Percentiles rank a stretch among this genome's conserved stretches.
These are phyloP conservation scores for Aspergillus awamori DNA, from an alignment of 2,329 filamentous ascomycete genomes.

Conservation along the genomic window DNA sequence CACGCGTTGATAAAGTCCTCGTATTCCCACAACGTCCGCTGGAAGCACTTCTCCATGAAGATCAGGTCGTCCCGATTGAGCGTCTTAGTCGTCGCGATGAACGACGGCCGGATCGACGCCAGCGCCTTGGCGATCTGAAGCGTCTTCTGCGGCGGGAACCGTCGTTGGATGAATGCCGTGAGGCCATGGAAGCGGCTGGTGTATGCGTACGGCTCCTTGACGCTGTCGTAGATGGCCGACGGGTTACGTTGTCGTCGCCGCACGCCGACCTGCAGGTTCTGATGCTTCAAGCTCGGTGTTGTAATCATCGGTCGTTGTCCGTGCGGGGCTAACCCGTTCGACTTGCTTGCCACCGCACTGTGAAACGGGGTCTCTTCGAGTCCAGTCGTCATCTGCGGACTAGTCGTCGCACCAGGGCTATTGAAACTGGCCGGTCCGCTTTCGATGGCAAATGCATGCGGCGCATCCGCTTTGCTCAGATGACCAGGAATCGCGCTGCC, in stretches of 20 bases:
- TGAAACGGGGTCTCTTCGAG: constrained; percentile 44
- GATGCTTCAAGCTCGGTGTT: constrained; percentile 48
- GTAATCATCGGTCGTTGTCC: constrained; percentile 44
- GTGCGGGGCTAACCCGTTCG: constrained; percentile 34
- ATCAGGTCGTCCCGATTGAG: constrained; percentile 85
- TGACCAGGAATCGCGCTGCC: constrained; percentile 44
- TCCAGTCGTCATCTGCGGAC: constrained; percentile 51
- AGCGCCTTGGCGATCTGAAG: constrained; percentile 84
- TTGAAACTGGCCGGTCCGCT: constrained; percentile 59
- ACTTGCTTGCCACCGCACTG: constrained; percentile 29
- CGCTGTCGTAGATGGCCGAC: constrained; percentile 82
- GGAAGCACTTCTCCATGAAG: constrained; percentile 97
- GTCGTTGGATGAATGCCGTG: constrained; percentile 75
- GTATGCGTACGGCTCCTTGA: constrained; percentile 90
- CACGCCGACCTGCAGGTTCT: constrained; percentile 37
- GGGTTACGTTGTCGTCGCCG: constrained; percentile 69
- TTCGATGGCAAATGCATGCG: constrained; percentile 65
- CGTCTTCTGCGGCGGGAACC: constrained; percentile 76
- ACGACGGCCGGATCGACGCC: constrained; percentile 85
- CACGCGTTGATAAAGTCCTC: constrained; percentile 89
- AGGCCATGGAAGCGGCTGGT: constrained; percentile 87
- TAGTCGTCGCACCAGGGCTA: constrained; percentile 61
- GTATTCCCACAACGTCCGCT: constrained; percentile 88
- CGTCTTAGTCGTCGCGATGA: constrained; percentile 89
- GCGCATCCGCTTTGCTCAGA: constrained; percentile 48